Conservation (phyloP, 768 basidiomycete species). For the Phanerochaete sordida region DNA sequence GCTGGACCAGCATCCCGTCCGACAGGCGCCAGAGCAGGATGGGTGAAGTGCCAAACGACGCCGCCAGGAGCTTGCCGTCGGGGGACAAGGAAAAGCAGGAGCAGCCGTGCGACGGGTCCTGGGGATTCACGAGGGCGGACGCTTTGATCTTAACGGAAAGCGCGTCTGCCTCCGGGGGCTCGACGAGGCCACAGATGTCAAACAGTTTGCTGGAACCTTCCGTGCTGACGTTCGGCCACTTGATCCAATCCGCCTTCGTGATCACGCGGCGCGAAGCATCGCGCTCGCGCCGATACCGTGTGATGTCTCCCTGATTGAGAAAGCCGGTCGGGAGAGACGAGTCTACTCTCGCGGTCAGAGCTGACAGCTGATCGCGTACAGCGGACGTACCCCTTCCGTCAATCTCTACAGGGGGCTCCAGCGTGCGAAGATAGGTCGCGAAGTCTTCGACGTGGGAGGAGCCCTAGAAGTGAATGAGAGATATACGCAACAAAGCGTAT, state of each 20-base stretch:
- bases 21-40: slow-evolving; percentile 22
- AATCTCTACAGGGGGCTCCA: no score
- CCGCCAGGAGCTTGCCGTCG: slow-evolving; percentile 23
- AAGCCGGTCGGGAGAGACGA: no score
- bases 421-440: no score
- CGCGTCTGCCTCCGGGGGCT: not conserved
- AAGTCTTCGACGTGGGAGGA: not conserved
- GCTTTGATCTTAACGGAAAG: not conserved
- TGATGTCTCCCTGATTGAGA: no score
- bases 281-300: no score
- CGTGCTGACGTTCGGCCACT: not conserved
- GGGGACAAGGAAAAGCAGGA: slow-evolving; percentile 15
- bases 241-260: not conserved
- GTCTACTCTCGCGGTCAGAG: no score
- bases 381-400: no score
- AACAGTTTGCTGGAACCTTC: not conserved
- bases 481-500: not conserved
- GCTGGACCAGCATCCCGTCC: slow-evolving; percentile 5
- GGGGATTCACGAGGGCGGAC: not conserved
- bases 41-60: slow-evolving; percentile 24
- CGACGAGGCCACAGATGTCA: not conserved
- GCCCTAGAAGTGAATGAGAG: not conserved
- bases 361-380: no score
- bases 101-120: not conserved
- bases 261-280: no score